These are phyloP conservation scores for Coniferiporia weirii DNA, from an alignment of 1,284 basidiomycete genomes.

Conservation along the genomic window DNA sequence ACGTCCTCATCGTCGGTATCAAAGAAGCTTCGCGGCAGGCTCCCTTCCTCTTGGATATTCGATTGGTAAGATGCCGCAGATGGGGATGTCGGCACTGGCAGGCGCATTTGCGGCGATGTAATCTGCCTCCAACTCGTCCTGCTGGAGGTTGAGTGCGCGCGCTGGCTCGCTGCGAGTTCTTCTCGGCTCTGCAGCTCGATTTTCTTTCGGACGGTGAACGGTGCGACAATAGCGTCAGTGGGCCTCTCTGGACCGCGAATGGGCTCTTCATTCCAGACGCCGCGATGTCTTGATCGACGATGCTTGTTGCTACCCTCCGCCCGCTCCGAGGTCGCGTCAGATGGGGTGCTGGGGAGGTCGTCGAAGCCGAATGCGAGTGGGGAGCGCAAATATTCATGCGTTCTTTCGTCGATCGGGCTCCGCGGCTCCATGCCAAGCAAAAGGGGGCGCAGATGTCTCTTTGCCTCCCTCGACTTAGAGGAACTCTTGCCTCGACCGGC, in stretches of 20 bases:
- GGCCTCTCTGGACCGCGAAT: not conserved
- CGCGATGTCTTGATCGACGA: not conserved
- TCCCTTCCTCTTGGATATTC: not conserved
- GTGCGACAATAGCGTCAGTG: not conserved
- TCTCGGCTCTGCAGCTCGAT: conserved; percentile 7
- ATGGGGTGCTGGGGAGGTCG: conserved; percentile 2
- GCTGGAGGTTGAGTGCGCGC: not conserved
- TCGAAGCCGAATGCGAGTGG: conserved; percentile 12
- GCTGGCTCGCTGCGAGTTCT: not conserved
- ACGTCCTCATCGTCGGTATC: conserved; percentile 1
- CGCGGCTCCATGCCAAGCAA: not conserved
- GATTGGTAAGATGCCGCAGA: not conserved
- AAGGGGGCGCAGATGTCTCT: not conserved
- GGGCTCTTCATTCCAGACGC: not conserved
- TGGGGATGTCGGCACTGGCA: not conserved
- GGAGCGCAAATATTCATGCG: conserved; percentile 8
- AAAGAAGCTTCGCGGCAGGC: conserved; percentile 1
- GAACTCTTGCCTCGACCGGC: not conserved
- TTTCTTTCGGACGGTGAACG: not conserved
- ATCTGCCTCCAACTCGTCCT: not conserved
- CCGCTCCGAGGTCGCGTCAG: not conserved
- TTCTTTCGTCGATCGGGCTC: conserved; percentile 10
- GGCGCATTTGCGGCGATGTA: not conserved
- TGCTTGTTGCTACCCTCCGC: not conserved
- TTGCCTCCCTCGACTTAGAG: not conserved